Percentiles rank a stretch among this genome's conserved stretches.
Evolutionary conservation across 2,329 filamentous ascomycete species (phyloP).

Genomic region (Nemania sp.): DNA sequence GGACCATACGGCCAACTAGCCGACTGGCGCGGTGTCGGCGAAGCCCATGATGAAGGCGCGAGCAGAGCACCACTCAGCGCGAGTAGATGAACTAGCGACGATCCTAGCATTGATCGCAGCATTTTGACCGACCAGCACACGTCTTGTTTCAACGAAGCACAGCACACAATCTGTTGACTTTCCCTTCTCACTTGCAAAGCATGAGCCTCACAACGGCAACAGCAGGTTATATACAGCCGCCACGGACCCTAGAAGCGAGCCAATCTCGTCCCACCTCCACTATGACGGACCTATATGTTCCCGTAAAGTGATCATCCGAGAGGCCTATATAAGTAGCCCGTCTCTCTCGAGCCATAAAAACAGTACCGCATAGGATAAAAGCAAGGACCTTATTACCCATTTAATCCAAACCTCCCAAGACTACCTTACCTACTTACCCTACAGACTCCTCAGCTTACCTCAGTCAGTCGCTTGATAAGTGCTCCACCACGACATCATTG

Average conservation of each 20-base stretch:
- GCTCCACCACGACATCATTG: conserved; percentile 25
- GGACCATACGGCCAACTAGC: conserved; percentile 39
- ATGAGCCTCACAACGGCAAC: neutral
- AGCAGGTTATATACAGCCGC: conserved; percentile 5
- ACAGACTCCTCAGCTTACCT: neutral
- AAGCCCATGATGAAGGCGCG: conserved; percentile 28
- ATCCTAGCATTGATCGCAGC: conserved; percentile 23
- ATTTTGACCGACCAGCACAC: conserved; percentile 19
- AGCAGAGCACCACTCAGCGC: conserved; percentile 32
- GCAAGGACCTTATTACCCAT: conserved; percentile 6
- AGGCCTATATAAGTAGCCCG: neutral
- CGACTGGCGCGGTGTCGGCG: conserved; percentile 27
- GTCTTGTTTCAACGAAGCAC: neutral
- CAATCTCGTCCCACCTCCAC: conserved; percentile 20
- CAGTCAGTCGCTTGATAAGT: neutral
- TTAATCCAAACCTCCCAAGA: neutral
- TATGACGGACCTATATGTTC: neutral
- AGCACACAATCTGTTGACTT: conserved; percentile 6
- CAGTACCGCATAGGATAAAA: conserved; percentile 21
- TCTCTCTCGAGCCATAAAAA: neutral
- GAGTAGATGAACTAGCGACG: conserved; percentile 34
- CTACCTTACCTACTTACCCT: too few relatives aligned
- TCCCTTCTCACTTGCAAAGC: neutral
- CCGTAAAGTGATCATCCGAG: conserved; percentile 22
- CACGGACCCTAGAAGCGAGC: conserved; percentile 15